Evolutionary conservation across 2,329 filamentous ascomycete genomes (phyloP).

Genomic region (Verticillium nonalfalfae): DNA sequence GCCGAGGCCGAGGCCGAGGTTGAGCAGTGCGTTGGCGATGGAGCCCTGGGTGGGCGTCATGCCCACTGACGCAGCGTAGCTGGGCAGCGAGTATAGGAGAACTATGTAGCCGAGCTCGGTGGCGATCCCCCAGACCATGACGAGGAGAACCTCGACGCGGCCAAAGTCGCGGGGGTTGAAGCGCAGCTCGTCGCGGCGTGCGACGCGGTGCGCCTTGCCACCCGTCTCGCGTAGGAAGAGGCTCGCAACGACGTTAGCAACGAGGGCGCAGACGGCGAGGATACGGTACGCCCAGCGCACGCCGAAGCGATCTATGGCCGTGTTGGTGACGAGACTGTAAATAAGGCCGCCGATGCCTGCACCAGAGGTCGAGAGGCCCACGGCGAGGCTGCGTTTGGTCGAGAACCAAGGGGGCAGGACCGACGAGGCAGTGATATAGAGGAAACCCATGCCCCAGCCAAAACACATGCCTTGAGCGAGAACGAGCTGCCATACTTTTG

Average conservation of each 20-base stretch:
- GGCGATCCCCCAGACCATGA: conserved; percentile 53
- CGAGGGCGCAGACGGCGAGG: conserved; percentile 36
- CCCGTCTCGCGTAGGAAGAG: conserved; percentile 31
- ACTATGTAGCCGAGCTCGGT: conserved; percentile 61
- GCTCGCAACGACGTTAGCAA: conserved; percentile 45
- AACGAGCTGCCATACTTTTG: conserved; percentile 53
- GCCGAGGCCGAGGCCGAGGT: conserved; percentile 53
- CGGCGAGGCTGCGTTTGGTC: conserved; percentile 47
- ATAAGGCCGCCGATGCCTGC: conserved; percentile 31
- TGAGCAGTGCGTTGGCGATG: conserved; percentile 55
- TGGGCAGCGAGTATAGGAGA: conserved; percentile 57
- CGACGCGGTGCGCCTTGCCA: neutral
- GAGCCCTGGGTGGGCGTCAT: conserved; percentile 53
- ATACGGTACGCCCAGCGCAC: conserved; percentile 52
- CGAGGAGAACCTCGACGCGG: conserved; percentile 46
- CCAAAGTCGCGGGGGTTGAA: conserved; percentile 16
- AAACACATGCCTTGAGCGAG: conserved; percentile 54
- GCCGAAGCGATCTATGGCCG: conserved; percentile 47
- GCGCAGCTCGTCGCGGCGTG: neutral
- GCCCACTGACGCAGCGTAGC: conserved; percentile 54
- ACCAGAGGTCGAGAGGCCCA: conserved; percentile 47
- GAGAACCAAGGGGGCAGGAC: conserved; percentile 58
- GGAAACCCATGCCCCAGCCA: conserved; percentile 54
- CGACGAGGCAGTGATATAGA: conserved; percentile 49
- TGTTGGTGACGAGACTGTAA: conserved; percentile 18